A percentile compares a stretch with the other conserved stretches of the same genome.
Evolutionary conservation across 345 rosid species (phyloP).

Genomic region (Citrus trifoliata): DNA sequence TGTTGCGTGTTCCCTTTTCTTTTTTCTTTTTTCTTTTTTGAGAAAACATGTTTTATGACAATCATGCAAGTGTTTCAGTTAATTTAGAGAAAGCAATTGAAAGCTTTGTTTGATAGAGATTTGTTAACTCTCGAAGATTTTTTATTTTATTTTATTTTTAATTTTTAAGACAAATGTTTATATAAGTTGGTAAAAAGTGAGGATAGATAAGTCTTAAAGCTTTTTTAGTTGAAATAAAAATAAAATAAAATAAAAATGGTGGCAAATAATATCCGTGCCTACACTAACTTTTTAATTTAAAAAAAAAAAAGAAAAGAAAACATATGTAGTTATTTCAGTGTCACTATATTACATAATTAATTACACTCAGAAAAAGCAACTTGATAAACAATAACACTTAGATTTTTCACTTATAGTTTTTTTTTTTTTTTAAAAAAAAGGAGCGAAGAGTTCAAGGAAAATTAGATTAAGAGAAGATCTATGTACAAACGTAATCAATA

Average conservation of each 20-base stretch:
- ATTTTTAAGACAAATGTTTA: too few species aligned
- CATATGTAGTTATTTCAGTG: background rate
- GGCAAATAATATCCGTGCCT: too few species aligned
- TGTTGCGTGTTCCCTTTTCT: background rate
- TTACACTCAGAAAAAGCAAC: background rate
- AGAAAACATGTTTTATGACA: background rate
- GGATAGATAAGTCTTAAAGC: background rate
- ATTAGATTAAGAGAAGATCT: too few species aligned
- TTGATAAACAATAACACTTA: background rate
- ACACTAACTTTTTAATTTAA: too few species aligned
- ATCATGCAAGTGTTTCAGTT: background rate
- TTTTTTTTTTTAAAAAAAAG: too few species aligned
- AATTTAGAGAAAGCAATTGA: background rate
- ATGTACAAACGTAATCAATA: too few species aligned
- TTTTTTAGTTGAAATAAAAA: background rate
- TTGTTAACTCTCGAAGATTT: background rate
- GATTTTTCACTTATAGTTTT: too few species aligned
- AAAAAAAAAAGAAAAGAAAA: too few species aligned
- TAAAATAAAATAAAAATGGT: too few species aligned
- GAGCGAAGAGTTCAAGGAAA: too few species aligned
- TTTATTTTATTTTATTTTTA: too few species aligned
- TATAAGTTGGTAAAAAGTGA: background rate
- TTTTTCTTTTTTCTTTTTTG: too few species aligned
- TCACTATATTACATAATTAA: background rate
- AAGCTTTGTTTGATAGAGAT: background rate